Conservation (phyloP, 1,139 yeast genomes). For the Blastobotrys buckinghamii region DNA sequence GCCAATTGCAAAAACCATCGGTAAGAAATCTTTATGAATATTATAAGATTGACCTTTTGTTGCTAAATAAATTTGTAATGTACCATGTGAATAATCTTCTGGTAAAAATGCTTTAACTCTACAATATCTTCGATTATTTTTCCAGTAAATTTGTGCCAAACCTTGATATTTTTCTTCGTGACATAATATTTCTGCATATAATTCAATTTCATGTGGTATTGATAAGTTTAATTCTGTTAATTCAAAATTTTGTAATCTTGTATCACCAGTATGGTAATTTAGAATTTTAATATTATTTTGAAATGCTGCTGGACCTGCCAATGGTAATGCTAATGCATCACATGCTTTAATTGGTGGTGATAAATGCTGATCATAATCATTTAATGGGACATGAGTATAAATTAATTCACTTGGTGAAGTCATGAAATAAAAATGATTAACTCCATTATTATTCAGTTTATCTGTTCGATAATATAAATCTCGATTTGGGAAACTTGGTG, state of each 20-base stretch:
- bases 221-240: conserved; percentile 70
- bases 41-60: conserved; percentile 50
- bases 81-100: conserved; percentile 58
- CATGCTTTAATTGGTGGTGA: conserved; percentile 77
- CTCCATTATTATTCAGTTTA: conserved; percentile 23
- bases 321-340: conserved; percentile 74
- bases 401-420: conserved; percentile 68
- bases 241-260: conserved; percentile 68
- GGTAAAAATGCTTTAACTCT: conserved; percentile 81
- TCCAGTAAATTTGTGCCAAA: conserved; percentile 73
- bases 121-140: conserved; percentile 56
- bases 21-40: not conserved
- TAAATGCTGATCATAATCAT: conserved; percentile 74
- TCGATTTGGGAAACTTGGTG: conserved; percentile 43
- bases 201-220: conserved; percentile 66
- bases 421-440: conserved; percentile 63
- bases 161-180: conserved; percentile 34
- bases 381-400: conserved; percentile 81
- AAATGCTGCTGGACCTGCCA: conserved; percentile 78
- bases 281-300: conserved; percentile 50
- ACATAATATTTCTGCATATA: conserved; percentile 44
- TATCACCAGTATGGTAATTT: conserved; percentile 71
- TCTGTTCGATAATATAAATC: conserved; percentile 29
- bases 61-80: conserved; percentile 71
- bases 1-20: conserved; percentile 72